Base-by-base conservation (phyloP, 352 stramenopile species). In the Bremia lactucae region DNA sequence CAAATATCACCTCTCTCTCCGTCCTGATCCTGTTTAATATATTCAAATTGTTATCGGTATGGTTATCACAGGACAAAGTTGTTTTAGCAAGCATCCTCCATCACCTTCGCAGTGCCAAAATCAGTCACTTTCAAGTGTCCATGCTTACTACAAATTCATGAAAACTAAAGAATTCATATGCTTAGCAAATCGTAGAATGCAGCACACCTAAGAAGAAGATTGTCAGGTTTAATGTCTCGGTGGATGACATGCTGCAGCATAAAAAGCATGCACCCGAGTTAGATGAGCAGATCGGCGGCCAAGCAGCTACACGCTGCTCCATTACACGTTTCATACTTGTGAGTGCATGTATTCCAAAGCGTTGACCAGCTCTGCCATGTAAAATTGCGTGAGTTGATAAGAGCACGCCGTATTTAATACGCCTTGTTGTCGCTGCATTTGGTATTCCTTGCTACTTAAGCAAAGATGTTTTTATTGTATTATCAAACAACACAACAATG, bases 321-420 rank as follows among this genome's bases (percentile, higher is more conserved):
- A 33, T 24, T 24, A 13, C n/a, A 11, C 23, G 26, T 31, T 25
- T 5, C 38, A 26, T 58, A 92, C 80, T 71, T 87, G 79, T 7
- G 72, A 77, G 67, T 97, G 95, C 51, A 98, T 83, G 65, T 97
- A 98, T 46, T 95, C 75, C 11, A 98, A 64, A 10, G 93, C 93
- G 11, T 80, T 72, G 24, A 95, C 62, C 36, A 98, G 79, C 69
- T 98, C 91, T 25, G 89, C 75, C 21, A 94, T 77, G 52, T 97
- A 92, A 43, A 96, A 96, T 35, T 85, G 73, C 31, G 89, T 95
- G 33, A 96, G 59, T 33, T 72, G 44, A 5, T 85, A 45, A 18
- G 67, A 80, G 42, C 77, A 92, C 25, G 69, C 82, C 14, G 65
- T 65, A 43, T 93, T 62, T 20, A 34, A 33, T 9, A 89, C 45